Base-by-base conservation (phyloP, 2,329 filamentous ascomycete species). In the Aureobasidium zeae region DNA sequence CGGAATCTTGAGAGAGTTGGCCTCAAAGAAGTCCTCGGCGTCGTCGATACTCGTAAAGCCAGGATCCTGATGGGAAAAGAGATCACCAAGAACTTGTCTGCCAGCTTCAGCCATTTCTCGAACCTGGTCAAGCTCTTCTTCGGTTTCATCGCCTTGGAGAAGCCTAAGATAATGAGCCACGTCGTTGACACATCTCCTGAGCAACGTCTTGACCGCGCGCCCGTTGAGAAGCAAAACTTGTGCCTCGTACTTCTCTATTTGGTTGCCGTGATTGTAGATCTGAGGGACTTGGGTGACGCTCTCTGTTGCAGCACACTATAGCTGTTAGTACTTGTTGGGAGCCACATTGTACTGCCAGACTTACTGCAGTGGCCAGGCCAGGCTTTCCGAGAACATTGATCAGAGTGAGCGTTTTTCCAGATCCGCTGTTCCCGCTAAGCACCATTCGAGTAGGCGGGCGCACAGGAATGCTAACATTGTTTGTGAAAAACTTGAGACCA, bases 241-340 rank as follows among this genome's bases (percentile, higher is more conserved):
- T 6, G 11, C 22, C 22, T 25, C 6, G 22, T 25, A 25, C 6
- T 6, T 11, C 11, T 25, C 6, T 6, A 6, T 25, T 11, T 3
- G 15, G 4, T 4, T 26, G 4, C 9, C 21, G 15, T 36, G 33
- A 6, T 36, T 36, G 33, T 24, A 36, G 21, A 36, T 20, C 17
- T 38, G 35, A 6, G 35, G 35, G 6, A 24, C 24, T 13, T 28
- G 36, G 9, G 25, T 41, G n/a, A 41, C 36, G 17, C 36, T 41
- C n/a, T 31, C 26, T 11, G n/a, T 24, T 8, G 36, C 4, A 30
- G 25, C 15, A 10, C 24, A 7, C 24, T 25, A 25, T 25, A 7
- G n/a, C n/a, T n/a, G n/a, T n/a, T n/a, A n/a, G n/a, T n/a, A n/a
- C n/a, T n/a, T n/a, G n/a, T n/a, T n/a, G n/a, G n/a, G n/a, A n/a